phyloP scores from a whole-genome alignment of 163 green algal species.

The Scenedesmus sp. region DNA sequence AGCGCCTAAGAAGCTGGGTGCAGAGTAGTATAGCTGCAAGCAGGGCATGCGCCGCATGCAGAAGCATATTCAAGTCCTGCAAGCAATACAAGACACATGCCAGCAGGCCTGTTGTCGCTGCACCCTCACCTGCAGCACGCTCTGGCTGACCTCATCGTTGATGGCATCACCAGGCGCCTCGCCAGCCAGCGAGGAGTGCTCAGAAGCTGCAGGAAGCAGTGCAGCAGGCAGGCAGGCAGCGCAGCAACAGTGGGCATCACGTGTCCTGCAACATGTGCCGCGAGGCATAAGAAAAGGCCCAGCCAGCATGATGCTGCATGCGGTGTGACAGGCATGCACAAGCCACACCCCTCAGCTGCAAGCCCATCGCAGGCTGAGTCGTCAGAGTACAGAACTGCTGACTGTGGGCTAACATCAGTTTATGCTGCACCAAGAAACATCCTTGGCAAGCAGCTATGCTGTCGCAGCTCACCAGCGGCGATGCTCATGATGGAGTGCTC shows the following conservation, averaged over 20 bases:
- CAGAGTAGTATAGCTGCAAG: no score
- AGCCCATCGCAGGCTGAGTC: background rate
- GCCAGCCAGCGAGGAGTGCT: background rate
- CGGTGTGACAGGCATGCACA: background rate
- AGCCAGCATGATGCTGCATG: background rate
- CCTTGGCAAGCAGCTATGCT: background rate
- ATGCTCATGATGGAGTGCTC: conserved; percentile 11
- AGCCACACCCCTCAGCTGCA: background rate
- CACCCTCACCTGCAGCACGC: background rate
- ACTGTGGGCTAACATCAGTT: background rate
- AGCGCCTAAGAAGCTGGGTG: no score
- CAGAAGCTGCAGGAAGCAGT: background rate
- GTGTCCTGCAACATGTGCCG: background rate
- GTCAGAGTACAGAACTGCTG: background rate
- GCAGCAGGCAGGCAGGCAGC: background rate
- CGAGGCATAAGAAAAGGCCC: no score
- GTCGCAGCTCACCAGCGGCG: background rate
- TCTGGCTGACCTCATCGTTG: conserved; percentile 10
- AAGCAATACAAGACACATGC: background rate
- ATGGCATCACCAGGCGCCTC: background rate
- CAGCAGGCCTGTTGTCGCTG: background rate
- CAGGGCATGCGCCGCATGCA: no score
- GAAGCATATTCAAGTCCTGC: background rate
- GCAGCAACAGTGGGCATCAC: background rate
- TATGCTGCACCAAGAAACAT: background rate